These are phyloP conservation scores for Penicillium cataractarum DNA, from an alignment of 495 filamentous ascomycete genomes.

Conservation along the genomic window DNA sequence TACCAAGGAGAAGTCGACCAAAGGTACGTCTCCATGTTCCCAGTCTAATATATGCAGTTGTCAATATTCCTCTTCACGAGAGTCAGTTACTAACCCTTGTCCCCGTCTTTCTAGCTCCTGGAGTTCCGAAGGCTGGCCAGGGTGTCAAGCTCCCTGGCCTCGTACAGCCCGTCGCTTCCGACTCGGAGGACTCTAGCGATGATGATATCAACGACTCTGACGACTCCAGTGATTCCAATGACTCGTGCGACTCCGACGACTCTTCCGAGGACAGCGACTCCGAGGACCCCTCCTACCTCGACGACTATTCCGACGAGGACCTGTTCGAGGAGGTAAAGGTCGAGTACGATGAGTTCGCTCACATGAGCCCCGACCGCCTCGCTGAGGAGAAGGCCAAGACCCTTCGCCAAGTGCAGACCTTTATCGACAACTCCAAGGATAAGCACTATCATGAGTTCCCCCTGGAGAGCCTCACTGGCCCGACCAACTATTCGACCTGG, in stretches of 20 bases:
- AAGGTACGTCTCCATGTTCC: neutral
- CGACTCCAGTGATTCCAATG: neutral
- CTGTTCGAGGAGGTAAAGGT: neutral
- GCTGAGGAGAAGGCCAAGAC: slow-evolving; percentile 1
- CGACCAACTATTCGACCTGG: slow-evolving; percentile 1
- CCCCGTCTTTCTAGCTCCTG: neutral
- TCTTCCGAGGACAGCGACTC: neutral
- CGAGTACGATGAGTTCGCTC: neutral
- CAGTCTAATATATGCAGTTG: no score
- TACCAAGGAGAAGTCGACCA: neutral
- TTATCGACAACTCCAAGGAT: slow-evolving; percentile 10
- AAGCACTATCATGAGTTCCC: slow-evolving; percentile 17
- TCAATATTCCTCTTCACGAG: no score
- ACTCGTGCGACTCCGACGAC: neutral
- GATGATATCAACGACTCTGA: neutral
- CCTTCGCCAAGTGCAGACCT: slow-evolving; percentile 10
- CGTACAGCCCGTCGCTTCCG: neutral
- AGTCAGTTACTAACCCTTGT: neutral
- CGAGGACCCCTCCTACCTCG: neutral
- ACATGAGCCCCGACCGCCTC: neutral
- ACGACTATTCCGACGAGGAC: neutral
- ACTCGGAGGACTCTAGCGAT: neutral
- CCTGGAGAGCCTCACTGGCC: neutral
- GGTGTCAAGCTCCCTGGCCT: neutral
- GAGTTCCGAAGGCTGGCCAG: neutral